phyloP scores from a whole-genome alignment of 83 land plant genomes.

The Diphasiastrum complanatum region DNA sequence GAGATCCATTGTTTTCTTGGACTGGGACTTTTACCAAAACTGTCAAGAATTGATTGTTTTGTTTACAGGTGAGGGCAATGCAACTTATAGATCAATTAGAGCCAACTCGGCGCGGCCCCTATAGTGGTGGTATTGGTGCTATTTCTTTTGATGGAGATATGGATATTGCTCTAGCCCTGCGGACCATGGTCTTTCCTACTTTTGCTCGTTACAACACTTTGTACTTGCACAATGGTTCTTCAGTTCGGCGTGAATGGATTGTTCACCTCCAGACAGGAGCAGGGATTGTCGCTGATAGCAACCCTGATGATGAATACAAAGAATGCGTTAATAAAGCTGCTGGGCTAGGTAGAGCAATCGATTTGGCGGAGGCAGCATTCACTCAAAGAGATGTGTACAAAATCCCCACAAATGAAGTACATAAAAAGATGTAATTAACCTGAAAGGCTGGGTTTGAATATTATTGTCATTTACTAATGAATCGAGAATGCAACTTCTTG shows the following conservation, averaged over 20 bases:
- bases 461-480: no score
- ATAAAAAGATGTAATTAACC: no score
- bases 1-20: no score
- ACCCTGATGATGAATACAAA: constrained; percentile 63
- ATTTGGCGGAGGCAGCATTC: constrained; percentile 76
- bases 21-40: no score
- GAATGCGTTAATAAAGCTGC: constrained; percentile 89
- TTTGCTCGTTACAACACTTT: constrained; percentile 49
- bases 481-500: no score
- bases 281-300: constrained; percentile 82
- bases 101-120: constrained; percentile 85
- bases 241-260: constrained; percentile 61
- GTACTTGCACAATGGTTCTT: constrained; percentile 50
- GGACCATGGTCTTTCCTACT: constrained; percentile 78
- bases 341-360: constrained; percentile 73
- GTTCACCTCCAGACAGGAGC: constrained; percentile 88
- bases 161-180: constrained; percentile 88
- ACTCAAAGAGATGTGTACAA: no score
- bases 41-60: neutral
- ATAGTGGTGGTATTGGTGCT: constrained; percentile 94
- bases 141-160: constrained; percentile 85
- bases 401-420: no score
- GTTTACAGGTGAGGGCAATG: constrained; percentile 87
- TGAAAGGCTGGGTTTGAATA: no score
- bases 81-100: constrained; percentile 89